A percentile compares a stretch with the other conserved stretches of the same genome.
Evolutionary conservation across 305 asterid species (phyloP).

Genomic region (Rubia tinctorum): DNA sequence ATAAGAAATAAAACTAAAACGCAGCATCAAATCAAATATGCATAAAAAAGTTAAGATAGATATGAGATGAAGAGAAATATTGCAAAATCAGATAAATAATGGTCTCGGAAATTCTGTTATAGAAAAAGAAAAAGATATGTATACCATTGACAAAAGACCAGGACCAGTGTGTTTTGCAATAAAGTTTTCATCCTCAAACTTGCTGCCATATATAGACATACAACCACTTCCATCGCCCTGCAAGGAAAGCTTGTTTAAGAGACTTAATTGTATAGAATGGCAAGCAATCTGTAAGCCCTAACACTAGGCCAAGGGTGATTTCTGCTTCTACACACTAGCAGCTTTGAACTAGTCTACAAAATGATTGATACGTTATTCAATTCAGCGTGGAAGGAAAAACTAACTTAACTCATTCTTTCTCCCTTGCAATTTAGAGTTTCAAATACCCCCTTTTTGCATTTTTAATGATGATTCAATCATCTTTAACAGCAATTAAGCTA

Average conservation of each 20-base stretch:
- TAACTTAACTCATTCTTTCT: neutral
- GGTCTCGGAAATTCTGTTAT: neutral
- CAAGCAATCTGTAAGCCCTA: neutral
- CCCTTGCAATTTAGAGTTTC: neutral
- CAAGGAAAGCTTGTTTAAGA: constrained; percentile 23
- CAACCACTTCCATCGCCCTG: constrained; percentile 99
- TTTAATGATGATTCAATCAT: neutral
- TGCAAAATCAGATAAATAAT: constrained; percentile 3
- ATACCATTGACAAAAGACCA: constrained; percentile 92
- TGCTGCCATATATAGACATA: constrained; percentile 86
- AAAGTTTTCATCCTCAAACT: constrained; percentile 95
- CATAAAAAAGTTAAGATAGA: neutral
- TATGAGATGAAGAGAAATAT: neutral
- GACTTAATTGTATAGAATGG: constrained; percentile 10
- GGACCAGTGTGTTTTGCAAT: constrained; percentile 98
- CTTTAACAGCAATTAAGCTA: neutral
- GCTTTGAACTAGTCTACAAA: neutral
- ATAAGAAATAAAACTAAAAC: neutral
- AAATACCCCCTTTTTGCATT: neutral
- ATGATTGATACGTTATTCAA: neutral
- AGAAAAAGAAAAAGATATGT: constrained; percentile 15
- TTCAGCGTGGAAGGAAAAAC: neutral
- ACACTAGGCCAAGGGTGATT: neutral
- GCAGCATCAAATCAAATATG: neutral
- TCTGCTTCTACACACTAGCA: neutral